Evolutionary conservation across 345 rosid genomes (phyloP).

Genomic region (Erucastrum elatum): DNA sequence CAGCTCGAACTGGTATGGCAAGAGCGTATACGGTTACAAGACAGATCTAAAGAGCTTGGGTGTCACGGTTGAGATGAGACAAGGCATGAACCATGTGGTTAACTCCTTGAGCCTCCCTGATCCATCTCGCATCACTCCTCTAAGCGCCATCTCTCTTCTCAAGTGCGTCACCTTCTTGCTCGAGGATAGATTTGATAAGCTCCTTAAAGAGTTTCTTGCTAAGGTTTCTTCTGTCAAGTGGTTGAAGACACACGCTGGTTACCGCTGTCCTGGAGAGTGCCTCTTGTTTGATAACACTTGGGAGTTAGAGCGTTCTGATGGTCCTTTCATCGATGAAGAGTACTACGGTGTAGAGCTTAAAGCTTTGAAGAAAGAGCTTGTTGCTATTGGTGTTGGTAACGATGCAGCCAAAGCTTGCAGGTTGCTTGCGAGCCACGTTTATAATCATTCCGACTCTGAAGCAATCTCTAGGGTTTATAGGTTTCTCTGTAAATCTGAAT

Average conservation of each 20-base stretch:
- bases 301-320: constrained; percentile 53
- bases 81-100: constrained; percentile 56
- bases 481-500: constrained; percentile 38
- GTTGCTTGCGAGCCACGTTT: constrained; percentile 47
- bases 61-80: constrained; percentile 42
- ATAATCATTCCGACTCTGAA: constrained; percentile 42
- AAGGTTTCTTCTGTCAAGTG: constrained; percentile 46
- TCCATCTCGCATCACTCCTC: constrained; percentile 34
- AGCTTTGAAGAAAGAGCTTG: constrained; percentile 47
- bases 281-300: constrained; percentile 47
- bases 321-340: constrained; percentile 75
- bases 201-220: constrained; percentile 38
- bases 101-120: constrained; percentile 45
- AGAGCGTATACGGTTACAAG: constrained; percentile 43
- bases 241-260: constrained; percentile 64
- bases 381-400: constrained; percentile 50
- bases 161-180: constrained; percentile 45
- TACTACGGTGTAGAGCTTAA: constrained; percentile 50
- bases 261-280: constrained; percentile 50
- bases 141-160: constrained; percentile 47
- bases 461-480: constrained; percentile 52
- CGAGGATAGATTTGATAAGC: constrained; percentile 23
- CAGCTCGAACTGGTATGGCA: constrained; percentile 49
- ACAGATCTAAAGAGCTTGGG: constrained; percentile 56
- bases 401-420: constrained; percentile 35